Percentiles rank a stretch among this genome's conserved stretches.
phyloP scores from a whole-genome alignment of 2,329 filamentous ascomycete species.

The Fusarium sp. region DNA sequence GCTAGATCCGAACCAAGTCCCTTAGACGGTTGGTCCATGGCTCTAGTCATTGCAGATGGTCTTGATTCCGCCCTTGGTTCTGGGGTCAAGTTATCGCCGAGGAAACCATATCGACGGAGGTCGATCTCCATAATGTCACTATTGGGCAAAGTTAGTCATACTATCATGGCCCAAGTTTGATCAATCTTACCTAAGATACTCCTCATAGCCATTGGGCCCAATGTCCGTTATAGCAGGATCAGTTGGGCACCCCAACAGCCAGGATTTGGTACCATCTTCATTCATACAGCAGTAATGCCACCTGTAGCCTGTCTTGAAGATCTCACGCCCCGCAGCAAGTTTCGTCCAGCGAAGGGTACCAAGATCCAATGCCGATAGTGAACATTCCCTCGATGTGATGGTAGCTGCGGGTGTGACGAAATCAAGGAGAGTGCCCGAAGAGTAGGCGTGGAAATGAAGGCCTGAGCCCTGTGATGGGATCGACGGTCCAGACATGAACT shows the following conservation, averaged over 20 bases:
- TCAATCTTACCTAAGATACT: slow-evolving; percentile 75
- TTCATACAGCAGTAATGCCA: slow-evolving; percentile 99
- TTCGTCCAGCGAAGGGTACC: slow-evolving; percentile 93
- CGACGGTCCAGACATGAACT: slow-evolving; percentile 84
- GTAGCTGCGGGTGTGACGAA: slow-evolving; percentile 93
- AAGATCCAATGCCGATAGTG: slow-evolving; percentile 88
- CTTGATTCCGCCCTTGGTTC: slow-evolving; percentile 65
- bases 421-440: slow-evolving; percentile 91
- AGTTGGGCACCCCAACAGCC: slow-evolving; percentile 92
- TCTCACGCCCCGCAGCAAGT: slow-evolving; percentile 91
- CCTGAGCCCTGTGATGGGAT: slow-evolving; percentile 90
- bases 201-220: slow-evolving; percentile 80
- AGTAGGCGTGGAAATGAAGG: slow-evolving; percentile 95
- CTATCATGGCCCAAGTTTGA: background rate
- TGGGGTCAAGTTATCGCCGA: slow-evolving; percentile 79
- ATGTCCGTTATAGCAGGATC: slow-evolving; percentile 75
- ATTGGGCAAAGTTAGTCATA: slow-evolving; percentile 35
- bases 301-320: slow-evolving; percentile 90
- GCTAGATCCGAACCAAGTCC: slow-evolving; percentile 88
- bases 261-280: slow-evolving; percentile 93
- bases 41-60: slow-evolving; percentile 61
- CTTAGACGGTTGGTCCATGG: slow-evolving; percentile 68
- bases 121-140: slow-evolving; percentile 94
- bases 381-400: slow-evolving; percentile 88
- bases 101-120: slow-evolving; percentile 87